Base-by-base conservation (phyloP, 345 rosid genomes). In the Boechera stricta region DNA sequence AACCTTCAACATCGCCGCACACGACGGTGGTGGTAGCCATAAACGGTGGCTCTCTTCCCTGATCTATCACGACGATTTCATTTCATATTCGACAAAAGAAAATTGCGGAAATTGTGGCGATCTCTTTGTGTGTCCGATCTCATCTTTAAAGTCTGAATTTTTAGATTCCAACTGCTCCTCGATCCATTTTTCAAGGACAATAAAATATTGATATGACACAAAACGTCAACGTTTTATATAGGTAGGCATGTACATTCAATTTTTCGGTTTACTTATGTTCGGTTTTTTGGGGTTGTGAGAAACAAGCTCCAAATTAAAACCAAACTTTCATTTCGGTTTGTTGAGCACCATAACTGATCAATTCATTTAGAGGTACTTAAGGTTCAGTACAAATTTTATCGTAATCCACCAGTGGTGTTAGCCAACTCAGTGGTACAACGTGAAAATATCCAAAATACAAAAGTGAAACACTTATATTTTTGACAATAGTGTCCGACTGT, bases 11-110 rank as follows among this genome's bases (percentile, higher is more conserved):
- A 36, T 39, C 74, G 42, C 63, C 73, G 31, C 24, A 38, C 10
- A 65, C 69, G 42, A 67, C 12, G 41, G 42, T 53, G 16, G 49
- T 62, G 42, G 71, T 44, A 26, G 74, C 74, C 82, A 79, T 79
- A 60, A 7, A 53, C 41, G 51, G 51, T 51, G 38, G 49, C 44
- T 64, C 48, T 53, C 58, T 52, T 62, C 49, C 5, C 60, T 41
- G 63, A 51, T 9, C 28, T 11, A 70, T n/a, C n/a, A 31, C 60
- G 5, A 16, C 7, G 10, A 29, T 15, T 10, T 39, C 44, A 39
- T 2, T 48, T 49, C 44, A 35, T 21, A 18, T 53, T 38, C 38
- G 7, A 6, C 7, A 72, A 18, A 15, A 31, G 6, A n/a, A 38
- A 73, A 1, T 65, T 7, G 67, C 60, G 42, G 67, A 68, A 60